These are phyloP conservation scores for Davidsoniella australis DNA, from an alignment of 2,329 filamentous ascomycete species.

Conservation along the genomic window DNA sequence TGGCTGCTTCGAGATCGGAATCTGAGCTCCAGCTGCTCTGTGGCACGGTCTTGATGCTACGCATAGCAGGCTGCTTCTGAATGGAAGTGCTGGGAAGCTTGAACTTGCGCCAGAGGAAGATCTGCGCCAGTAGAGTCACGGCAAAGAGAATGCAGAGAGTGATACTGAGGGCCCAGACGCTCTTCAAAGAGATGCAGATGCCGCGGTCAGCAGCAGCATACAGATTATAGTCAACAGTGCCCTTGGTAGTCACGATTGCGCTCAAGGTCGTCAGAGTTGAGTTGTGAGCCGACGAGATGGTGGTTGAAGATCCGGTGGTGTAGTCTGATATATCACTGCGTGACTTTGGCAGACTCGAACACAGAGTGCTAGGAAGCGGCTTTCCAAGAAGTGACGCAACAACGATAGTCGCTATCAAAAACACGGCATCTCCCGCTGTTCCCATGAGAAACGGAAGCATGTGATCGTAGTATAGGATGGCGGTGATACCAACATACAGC, in stretches of 20 bases:
- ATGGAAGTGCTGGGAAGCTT: constrained; percentile 4
- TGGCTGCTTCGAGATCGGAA: constrained; percentile 1
- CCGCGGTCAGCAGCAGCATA: constrained; percentile 36
- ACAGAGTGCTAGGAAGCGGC: constrained; percentile 64
- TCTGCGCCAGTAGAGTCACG: constrained; percentile 40
- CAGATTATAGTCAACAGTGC: constrained; percentile 23
- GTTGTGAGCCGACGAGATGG: neutral
- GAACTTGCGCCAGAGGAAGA: constrained; percentile 44
- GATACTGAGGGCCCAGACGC: constrained; percentile 74
- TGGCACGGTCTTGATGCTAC: neutral
- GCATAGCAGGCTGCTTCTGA: constrained; percentile 1
- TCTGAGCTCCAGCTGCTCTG: neutral
- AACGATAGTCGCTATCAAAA: constrained; percentile 63
- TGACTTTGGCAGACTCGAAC: constrained; percentile 30
- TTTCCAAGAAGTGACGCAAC: constrained; percentile 63
- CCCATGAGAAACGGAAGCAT: constrained; percentile 59
- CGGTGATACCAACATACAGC: constrained; percentile 63
- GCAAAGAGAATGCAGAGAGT: constrained; percentile 57
- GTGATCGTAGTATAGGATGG: constrained; percentile 65
- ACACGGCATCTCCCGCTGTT: constrained; percentile 45
- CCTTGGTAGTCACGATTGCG: neutral
- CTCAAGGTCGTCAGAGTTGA: too few relatives aligned
- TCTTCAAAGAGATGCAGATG: constrained; percentile 72
- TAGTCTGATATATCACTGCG: constrained; percentile 18
- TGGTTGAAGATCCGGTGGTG: neutral